Percentiles rank a stretch among this genome's conserved stretches.
Conservation (phyloP, 164 flowering plant species). For the Tetrastigma voinierianum region DNA sequence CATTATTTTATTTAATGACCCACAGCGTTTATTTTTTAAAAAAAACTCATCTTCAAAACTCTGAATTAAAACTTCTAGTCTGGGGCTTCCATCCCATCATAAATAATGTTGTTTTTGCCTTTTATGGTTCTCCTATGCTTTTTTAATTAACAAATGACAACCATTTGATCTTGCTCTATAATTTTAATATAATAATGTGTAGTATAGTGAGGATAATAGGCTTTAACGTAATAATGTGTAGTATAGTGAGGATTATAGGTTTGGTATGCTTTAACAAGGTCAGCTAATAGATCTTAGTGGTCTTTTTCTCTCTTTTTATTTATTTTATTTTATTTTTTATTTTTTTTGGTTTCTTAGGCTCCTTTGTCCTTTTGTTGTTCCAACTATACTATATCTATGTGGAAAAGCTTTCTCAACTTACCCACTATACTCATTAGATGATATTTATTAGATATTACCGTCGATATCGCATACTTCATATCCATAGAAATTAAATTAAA, state of each 20-base stretch:
- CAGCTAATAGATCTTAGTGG: constrained; percentile 9
- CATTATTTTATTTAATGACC: too few relatives aligned
- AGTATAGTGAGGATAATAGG: constrained; percentile 7
- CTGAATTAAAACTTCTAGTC: too few relatives aligned
- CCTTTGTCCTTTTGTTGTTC: constrained; percentile 41
- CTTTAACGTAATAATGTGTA: too few relatives aligned
- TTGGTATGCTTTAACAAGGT: constrained; percentile 15
- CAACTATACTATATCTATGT: constrained; percentile 32
- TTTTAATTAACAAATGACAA: constrained; percentile 16
- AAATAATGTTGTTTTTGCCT: too few relatives aligned
- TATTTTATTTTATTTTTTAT: too few relatives aligned
- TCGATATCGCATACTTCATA: constrained; percentile 38
- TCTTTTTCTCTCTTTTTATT: constrained; percentile 27
- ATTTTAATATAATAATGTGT: constrained; percentile 3
- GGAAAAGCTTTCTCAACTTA: constrained; percentile 40
- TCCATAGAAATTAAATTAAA: constrained; percentile 39
- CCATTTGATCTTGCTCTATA: constrained; percentile 15
- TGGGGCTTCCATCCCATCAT: too few relatives aligned
- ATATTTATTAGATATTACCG: constrained; percentile 37
- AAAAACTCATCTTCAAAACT: too few relatives aligned
- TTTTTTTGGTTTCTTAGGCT: constrained; percentile 35
- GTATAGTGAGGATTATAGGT: too few relatives aligned
- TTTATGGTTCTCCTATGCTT: neutral
- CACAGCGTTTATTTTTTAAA: too few relatives aligned
- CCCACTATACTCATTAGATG: constrained; percentile 35